Evolutionary conservation across 2,329 filamentous ascomycete species (phyloP).

Genomic region (Claviceps quebecensis): DNA sequence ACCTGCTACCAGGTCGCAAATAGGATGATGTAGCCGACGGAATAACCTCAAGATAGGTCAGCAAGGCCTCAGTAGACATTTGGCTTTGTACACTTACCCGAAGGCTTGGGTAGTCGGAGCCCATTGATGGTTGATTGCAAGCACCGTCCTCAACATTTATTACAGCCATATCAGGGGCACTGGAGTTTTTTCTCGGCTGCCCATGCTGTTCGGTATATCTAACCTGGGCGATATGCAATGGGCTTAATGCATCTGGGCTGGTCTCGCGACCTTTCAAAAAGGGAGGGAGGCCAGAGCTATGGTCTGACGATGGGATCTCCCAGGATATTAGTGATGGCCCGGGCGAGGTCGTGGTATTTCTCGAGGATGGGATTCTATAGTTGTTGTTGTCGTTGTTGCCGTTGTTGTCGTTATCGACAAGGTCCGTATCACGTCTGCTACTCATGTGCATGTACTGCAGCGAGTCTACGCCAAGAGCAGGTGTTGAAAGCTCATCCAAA

Average conservation of each 20-base stretch:
- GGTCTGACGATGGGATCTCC: constrained; percentile 19
- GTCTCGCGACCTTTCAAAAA: constrained; percentile 19
- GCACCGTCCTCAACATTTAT: constrained; percentile 14
- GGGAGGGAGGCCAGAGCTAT: constrained; percentile 15
- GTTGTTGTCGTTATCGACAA: constrained; percentile 11
- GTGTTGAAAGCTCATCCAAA: constrained; percentile 11
- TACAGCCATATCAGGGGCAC: constrained; percentile 11
- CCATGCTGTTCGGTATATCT: constrained; percentile 1
- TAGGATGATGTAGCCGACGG: constrained; percentile 75
- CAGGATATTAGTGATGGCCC: constrained; percentile 22
- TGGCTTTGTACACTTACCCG: constrained; percentile 16
- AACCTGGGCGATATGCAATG: not conserved
- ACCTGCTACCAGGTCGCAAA: constrained; percentile 75
- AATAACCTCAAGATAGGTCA: constrained; percentile 32
- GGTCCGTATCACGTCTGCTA: not conserved
- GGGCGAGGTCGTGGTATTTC: constrained; percentile 30
- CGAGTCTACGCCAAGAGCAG: constrained; percentile 8
- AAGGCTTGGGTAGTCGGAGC: constrained; percentile 22
- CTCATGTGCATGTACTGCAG: not conserved
- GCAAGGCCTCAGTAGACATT: constrained; percentile 3
- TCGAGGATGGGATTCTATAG: constrained; percentile 18
- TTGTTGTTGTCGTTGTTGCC: constrained; percentile 14
- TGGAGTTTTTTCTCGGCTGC: constrained; percentile 11
- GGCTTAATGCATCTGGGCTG: constrained; percentile 5
- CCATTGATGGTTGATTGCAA: constrained; percentile 22